Evolutionary conservation across 2,329 filamentous ascomycete genomes (phyloP), one percentile per base, ranked within the genome.

Genomic region (Aspergillus aculeatus): DNA sequence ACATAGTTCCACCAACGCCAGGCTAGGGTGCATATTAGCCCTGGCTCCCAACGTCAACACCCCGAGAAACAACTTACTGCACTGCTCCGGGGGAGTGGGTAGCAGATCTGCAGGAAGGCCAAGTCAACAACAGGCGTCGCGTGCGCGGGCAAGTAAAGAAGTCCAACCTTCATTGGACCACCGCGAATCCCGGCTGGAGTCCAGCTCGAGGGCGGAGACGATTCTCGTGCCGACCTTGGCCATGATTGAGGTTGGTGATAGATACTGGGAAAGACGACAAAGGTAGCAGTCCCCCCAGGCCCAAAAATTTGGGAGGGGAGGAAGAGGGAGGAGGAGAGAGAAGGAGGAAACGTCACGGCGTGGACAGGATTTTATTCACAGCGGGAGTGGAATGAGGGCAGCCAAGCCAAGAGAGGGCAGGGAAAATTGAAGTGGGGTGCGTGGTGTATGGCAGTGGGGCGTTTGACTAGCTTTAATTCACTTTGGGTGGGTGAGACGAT

Each of bases 1-100:
- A 54, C 41, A 58, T 58, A 58, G 32, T 58, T 58, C 56, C 56
- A 58, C 50, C 50, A 53, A 10, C 50, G 56, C 56, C 56, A 58
- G 16, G 56, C 56, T 58, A 26, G 32, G 24, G n/a, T 16, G 19
- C n/a, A n/a, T 48, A n/a, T 55, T 55, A 55, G 53, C 53, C 32
- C 38, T 14, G 52, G 52, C 35, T n/a, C 10, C 16, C 2, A 11
- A 9, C 24, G 4, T 6, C 31, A 16, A 31, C 6, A 24, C 29
- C 1, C 14, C 16, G 4, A 14, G 14, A 19, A 12, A 54, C 16
- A 16, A 55, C 53, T 55, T 55, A 55, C 53, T 55, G 41, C 53
- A 55, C 53, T 55, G 53, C 53, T 55, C 53, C 41, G 53, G 53
- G 19, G 53, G 53, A 19, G 53, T 55, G 41, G 53, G 53, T 32